These are phyloP conservation scores for Erodium texanum DNA, from an alignment of 441 rosid species.

Conservation along the genomic window DNA sequence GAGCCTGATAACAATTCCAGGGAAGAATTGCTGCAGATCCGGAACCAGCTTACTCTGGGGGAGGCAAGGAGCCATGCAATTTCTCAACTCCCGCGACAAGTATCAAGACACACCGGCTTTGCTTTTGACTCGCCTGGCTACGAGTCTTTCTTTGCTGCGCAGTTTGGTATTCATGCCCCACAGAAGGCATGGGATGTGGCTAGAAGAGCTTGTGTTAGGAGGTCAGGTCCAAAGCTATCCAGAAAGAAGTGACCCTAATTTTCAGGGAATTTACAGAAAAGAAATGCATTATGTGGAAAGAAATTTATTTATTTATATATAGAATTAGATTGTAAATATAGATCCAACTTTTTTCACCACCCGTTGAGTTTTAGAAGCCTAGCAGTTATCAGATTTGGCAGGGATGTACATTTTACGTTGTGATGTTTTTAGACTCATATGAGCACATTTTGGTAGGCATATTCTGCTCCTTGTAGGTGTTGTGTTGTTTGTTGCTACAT, in stretches of 20 bases:
- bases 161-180: conserved; percentile 71
- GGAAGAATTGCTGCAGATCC: conserved; percentile 41
- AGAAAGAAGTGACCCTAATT: conserved; percentile 24
- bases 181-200: conserved; percentile 99
- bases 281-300: background rate
- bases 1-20: conserved; percentile 52
- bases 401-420: background rate
- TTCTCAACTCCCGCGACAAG: conserved; percentile 76
- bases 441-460: background rate
- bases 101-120: conserved; percentile 88
- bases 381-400: no score
- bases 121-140: conserved; percentile 97
- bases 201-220: conserved; percentile 71
- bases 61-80: conserved; percentile 77
- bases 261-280: no score
- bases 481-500: no score
- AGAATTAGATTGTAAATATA: background rate
- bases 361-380: no score
- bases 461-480: no score
- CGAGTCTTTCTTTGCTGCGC: conserved; percentile 92
- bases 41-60: conserved; percentile 57
- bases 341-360: background rate
- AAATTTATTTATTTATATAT: no score
- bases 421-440: background rate
- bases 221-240: conserved; percentile 31